Evolutionary conservation across 306 rosid species (phyloP).

Genomic region (Inga leiocalycina): DNA sequence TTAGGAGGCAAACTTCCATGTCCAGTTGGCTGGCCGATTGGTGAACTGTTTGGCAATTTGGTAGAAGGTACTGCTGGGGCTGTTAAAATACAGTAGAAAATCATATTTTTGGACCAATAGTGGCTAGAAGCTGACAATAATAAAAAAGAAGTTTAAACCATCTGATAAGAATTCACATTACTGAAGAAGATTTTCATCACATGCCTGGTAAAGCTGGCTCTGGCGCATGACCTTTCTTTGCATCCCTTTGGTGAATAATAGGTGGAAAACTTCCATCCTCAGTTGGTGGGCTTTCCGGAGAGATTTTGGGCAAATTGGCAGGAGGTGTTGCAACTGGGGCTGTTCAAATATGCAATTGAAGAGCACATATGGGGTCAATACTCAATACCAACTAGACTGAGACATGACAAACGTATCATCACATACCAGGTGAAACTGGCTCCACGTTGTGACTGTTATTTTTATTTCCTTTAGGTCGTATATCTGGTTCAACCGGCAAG

Average conservation of each 20-base stretch:
- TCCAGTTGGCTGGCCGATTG: conserved; percentile 45
- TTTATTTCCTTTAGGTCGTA: conserved; percentile 36
- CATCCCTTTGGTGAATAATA: conserved; percentile 32
- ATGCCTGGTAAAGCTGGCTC: conserved; percentile 22
- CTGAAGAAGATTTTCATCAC: neutral
- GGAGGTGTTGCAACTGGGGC: conserved; percentile 48
- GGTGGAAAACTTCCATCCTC: conserved; percentile 51
- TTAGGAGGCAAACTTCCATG: conserved; percentile 59
- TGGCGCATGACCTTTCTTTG: conserved; percentile 24
- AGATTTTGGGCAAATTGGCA: conserved; percentile 39
- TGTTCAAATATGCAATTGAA: conserved; percentile 18
- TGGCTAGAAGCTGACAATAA: conserved; percentile 27
- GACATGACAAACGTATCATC: conserved; percentile 9
- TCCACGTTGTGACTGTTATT: neutral
- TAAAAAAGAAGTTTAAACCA: conserved; percentile 9
- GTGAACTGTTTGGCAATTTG: conserved; percentile 53
- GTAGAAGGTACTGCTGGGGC: conserved; percentile 49
- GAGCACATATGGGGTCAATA: neutral
- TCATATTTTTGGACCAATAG: conserved; percentile 15
- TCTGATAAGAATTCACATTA: conserved; percentile 13
- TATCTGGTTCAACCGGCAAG: conserved; percentile 18
- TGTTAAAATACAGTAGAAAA: conserved; percentile 34
- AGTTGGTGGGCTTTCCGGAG: conserved; percentile 42
- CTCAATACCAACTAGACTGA: conserved; percentile 23
- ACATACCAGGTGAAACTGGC: conserved; percentile 32